A percentile compares a stretch with the other conserved stretches of the same genome.
Evolutionary conservation across 768 basidiomycete species (phyloP).

Genomic region (Boletus bicolor): DNA sequence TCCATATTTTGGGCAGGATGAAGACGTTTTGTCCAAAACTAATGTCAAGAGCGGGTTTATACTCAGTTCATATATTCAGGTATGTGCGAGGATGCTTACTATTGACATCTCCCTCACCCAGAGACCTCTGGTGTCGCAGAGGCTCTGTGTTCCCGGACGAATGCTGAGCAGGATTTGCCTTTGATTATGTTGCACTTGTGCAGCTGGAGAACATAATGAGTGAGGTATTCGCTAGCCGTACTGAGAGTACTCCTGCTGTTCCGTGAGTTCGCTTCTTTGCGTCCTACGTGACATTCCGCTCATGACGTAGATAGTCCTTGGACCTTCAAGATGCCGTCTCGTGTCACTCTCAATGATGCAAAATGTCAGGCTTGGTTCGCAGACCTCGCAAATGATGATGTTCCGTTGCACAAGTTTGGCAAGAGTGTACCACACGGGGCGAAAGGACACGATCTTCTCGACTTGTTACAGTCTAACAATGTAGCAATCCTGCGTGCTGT

Average conservation of each 20-base stretch:
- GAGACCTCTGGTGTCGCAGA: constrained; percentile 19
- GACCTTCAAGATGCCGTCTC: constrained; percentile 75
- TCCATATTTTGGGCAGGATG: constrained; percentile 69
- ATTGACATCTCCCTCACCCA: constrained; percentile 3
- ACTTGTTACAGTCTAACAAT: constrained; percentile 70
- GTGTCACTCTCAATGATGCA: constrained; percentile 76
- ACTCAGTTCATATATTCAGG: constrained; percentile 53
- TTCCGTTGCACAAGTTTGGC: constrained; percentile 76
- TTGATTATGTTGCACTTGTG: constrained; percentile 48
- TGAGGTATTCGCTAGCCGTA: constrained; percentile 65
- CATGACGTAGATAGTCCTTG: constrained; percentile 38
- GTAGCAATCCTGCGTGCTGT: constrained; percentile 80
- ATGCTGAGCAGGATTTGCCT: constrained; percentile 41
- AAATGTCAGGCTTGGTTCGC: constrained; percentile 82
- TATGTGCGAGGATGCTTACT: constrained; percentile 32
- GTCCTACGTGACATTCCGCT: neutral
- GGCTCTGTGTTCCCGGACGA: constrained; percentile 10
- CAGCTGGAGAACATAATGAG: constrained; percentile 75
- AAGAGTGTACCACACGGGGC: constrained; percentile 86
- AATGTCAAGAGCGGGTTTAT: constrained; percentile 67
- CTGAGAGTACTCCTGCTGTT: constrained; percentile 52
- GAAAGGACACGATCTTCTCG: constrained; percentile 80
- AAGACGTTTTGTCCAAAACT: constrained; percentile 62
- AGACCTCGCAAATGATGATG: constrained; percentile 75
- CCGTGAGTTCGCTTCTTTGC: constrained; percentile 48